Evolutionary conservation across 2,329 filamentous ascomycete species (phyloP).

Genomic region (Tothia fuscella): DNA sequence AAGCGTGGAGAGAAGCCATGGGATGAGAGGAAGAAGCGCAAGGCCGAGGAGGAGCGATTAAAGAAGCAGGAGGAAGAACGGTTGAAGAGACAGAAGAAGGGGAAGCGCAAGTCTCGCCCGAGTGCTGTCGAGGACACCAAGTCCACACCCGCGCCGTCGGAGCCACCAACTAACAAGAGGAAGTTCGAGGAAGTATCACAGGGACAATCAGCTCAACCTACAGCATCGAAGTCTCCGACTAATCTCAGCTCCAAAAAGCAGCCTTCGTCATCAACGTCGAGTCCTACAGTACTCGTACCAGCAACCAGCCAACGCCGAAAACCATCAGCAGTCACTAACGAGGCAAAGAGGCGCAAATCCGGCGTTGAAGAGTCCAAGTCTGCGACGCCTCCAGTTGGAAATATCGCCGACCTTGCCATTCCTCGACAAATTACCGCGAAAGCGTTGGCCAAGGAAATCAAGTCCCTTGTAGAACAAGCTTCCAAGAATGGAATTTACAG

Average conservation of each 20-base stretch:
- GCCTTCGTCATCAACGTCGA: constrained; percentile 4
- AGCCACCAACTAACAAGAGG: constrained; percentile 10
- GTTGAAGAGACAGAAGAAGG: constrained; percentile 21
- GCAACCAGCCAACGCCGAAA: constrained; percentile 7
- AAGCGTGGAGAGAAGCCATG: constrained; percentile 74
- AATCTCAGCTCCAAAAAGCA: constrained; percentile 10
- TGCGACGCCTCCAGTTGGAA: constrained; percentile 14
- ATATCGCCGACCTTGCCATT: constrained; percentile 43
- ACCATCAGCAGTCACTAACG: constrained; percentile 2
- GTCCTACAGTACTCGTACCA: constrained; percentile 3
- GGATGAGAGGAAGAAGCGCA: constrained; percentile 55
- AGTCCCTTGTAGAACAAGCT: constrained; percentile 51
- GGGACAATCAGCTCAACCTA: no score
- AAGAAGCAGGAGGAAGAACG: constrained; percentile 47
- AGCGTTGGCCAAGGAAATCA: constrained; percentile 58
- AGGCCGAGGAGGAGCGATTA: constrained; percentile 50
- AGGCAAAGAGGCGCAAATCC: constrained; percentile 26
- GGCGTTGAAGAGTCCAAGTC: constrained; percentile 7
- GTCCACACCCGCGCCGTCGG: constrained; percentile 31
- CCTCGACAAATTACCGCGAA: constrained; percentile 59
- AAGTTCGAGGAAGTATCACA: constrained; percentile 5
- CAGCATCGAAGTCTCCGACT: no score
- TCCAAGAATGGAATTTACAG: constrained; percentile 53
- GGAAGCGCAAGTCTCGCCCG: constrained; percentile 47
- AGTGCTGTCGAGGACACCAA: constrained; percentile 52